Evolutionary conservation across 2,329 filamentous ascomycete genomes (phyloP).

Genomic region (Fusarium sp.): DNA sequence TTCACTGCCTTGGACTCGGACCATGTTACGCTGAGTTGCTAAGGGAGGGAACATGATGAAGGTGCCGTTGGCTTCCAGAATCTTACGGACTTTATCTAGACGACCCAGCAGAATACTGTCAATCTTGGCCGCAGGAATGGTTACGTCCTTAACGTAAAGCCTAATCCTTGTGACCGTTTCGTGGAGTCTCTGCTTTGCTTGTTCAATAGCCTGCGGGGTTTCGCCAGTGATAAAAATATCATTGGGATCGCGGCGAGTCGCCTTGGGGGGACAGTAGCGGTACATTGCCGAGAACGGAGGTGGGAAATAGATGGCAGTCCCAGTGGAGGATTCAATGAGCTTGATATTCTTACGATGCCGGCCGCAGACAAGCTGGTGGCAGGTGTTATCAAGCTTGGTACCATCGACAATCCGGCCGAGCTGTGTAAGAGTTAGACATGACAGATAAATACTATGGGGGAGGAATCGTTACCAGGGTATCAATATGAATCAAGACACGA

Average conservation of each 20-base stretch:
- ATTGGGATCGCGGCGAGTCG: constrained; percentile 83
- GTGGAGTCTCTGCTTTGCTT: constrained; percentile 91
- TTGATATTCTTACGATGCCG: constrained; percentile 98
- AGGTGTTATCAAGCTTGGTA: constrained; percentile 84
- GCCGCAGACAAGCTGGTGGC: constrained; percentile 93
- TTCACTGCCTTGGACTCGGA: constrained; percentile 93
- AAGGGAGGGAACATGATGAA: constrained; percentile 93
- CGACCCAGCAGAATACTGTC: constrained; percentile 93
- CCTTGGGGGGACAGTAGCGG: constrained; percentile 87
- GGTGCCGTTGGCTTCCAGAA: constrained; percentile 95
- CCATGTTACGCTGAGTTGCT: constrained; percentile 84
- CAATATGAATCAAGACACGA: constrained; percentile 94
- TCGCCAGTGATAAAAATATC: constrained; percentile 97
- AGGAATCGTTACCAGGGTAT: constrained; percentile 77
- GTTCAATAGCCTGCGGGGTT: constrained; percentile 82
- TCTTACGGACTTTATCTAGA: constrained; percentile 96
- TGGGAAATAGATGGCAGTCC: constrained; percentile 98
- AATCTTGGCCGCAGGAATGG: constrained; percentile 90
- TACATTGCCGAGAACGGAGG: constrained; percentile 93
- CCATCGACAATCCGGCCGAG: constrained; percentile 81
- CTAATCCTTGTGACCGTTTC: constrained; percentile 86
- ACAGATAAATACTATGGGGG: not conserved
- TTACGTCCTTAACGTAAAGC: constrained; percentile 91
- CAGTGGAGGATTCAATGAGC: constrained; percentile 93
- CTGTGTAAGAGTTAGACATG: constrained; percentile 56